Evolutionary conservation across 2,329 filamentous ascomycete genomes (phyloP).

Genomic region (Aureobasidium musti): DNA sequence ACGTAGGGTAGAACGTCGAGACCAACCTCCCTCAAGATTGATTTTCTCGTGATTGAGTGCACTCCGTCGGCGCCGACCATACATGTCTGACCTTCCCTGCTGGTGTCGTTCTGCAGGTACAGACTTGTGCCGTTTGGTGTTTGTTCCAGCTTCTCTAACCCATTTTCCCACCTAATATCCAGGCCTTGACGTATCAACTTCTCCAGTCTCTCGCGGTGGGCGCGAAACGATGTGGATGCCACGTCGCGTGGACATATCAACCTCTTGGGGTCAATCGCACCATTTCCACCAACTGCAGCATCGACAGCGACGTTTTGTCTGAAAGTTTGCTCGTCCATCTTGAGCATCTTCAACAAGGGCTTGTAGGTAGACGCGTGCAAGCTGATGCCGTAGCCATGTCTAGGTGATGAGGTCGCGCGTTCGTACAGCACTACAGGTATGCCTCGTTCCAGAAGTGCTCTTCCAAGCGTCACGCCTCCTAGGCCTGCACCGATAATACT

Average conservation of each 20-base stretch:
- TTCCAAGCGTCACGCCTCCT: conserved; percentile 47
- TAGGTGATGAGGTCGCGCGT: conserved; percentile 35
- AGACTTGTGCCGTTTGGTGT: conserved; percentile 21
- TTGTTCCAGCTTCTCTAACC: conserved; percentile 33
- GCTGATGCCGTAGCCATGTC: conserved; percentile 47
- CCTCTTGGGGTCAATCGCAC: conserved; percentile 32
- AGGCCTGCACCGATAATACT: conserved; percentile 51
- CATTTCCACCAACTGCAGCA: conserved; percentile 35
- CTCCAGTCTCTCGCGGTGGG: conserved; percentile 44
- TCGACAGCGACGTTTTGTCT: conserved; percentile 41
- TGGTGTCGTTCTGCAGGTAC: conserved; percentile 30
- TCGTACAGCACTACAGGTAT: conserved; percentile 43
- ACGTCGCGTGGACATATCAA: conserved; percentile 14
- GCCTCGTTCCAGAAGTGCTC: conserved; percentile 40
- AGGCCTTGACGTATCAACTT: conserved; percentile 42
- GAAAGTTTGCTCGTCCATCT: conserved; percentile 41
- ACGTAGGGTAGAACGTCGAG: conserved; percentile 44
- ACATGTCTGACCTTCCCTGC: conserved; percentile 30
- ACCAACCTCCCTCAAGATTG: conserved; percentile 35
- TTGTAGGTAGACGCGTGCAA: conserved; percentile 41
- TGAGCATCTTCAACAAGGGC: conserved; percentile 40
- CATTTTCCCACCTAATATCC: conserved; percentile 42
- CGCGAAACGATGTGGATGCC: conserved; percentile 38
- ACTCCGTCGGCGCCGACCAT: conserved; percentile 45
- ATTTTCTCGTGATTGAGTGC: conserved; percentile 42